phyloP scores from a whole-genome alignment of 2,329 filamentous ascomycete genomes.

The Colletotrichum tanaceti region DNA sequence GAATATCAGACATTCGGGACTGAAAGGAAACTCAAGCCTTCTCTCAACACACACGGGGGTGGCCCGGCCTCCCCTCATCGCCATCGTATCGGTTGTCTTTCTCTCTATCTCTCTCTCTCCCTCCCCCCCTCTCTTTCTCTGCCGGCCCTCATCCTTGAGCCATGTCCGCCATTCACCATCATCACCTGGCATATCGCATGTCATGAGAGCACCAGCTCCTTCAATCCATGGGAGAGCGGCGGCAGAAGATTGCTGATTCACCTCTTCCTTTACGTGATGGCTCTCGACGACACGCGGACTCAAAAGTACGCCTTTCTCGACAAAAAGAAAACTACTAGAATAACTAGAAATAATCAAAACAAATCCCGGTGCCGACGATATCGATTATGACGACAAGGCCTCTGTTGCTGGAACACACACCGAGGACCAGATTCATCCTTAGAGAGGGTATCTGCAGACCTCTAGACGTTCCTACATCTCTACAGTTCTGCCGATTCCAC shows the following conservation, averaged over 20 bases:
- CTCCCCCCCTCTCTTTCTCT: too few relatives aligned
- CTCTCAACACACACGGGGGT: not conserved
- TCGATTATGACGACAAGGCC: not conserved
- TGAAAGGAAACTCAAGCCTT: not conserved
- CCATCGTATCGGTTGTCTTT: too few relatives aligned
- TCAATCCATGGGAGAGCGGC: too few relatives aligned
- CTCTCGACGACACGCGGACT: not conserved
- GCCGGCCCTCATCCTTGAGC: not conserved
- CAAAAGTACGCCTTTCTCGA: fast-evolving
- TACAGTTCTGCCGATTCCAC: not conserved
- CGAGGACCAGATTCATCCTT: not conserved
- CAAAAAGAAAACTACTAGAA: too few relatives aligned
- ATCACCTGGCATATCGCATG: not conserved
- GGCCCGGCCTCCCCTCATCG: not conserved
- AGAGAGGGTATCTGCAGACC: not conserved
- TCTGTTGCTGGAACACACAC: not conserved
- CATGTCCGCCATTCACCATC: not conserved
- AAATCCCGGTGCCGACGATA: not conserved
- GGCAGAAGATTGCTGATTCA: not conserved
- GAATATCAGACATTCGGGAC: too few relatives aligned
- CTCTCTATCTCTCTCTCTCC: too few relatives aligned
- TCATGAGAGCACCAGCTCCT: too few relatives aligned
- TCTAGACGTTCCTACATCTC: too few relatives aligned
- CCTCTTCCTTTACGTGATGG: not conserved
- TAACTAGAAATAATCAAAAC: too few relatives aligned